A percentile compares a stretch with the other conserved stretches of the same genome.
phyloP scores from a whole-genome alignment of 1,284 basidiomycete species.

The Irpex sp. region DNA sequence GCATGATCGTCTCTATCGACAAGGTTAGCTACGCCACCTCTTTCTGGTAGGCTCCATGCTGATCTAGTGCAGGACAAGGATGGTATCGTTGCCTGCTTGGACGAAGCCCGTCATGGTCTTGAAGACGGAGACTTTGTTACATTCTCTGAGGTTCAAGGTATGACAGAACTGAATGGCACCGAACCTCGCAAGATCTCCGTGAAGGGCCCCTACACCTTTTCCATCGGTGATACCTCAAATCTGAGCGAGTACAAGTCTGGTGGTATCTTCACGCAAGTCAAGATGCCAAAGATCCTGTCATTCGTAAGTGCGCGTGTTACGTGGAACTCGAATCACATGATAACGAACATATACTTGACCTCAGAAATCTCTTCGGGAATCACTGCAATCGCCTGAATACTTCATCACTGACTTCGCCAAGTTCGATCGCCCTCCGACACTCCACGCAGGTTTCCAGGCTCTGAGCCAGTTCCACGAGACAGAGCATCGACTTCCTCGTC shows the following conservation, averaged over 20 bases:
- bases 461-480: constrained; percentile 79
- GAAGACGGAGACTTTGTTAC: constrained; percentile 98
- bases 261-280: constrained; percentile 97
- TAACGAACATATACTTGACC: no score
- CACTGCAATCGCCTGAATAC: constrained; percentile 79
- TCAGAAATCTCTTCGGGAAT: constrained; percentile 93
- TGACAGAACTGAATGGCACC: constrained; percentile 88
- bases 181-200: constrained; percentile 91
- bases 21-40: constrained; percentile 47
- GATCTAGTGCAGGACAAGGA: constrained; percentile 64
- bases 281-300: constrained; percentile 95
- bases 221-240: constrained; percentile 85
- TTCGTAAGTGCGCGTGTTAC: constrained; percentile 59
- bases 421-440: constrained; percentile 87
- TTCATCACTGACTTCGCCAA: constrained; percentile 98
- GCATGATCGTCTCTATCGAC: constrained; percentile 93
- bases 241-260: constrained; percentile 83
- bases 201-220: constrained; percentile 96
- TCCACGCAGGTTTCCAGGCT: constrained; percentile 96
- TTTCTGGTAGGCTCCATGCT: background rate
- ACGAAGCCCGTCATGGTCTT: constrained; percentile 96
- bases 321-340: no score
- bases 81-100: constrained; percentile 92
- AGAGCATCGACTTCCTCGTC: constrained; percentile 73
- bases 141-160: constrained; percentile 96